These are phyloP conservation scores for Mycosarcoma mackinlayi DNA, from an alignment of 1,284 basidiomycete species.

Conservation along the genomic window DNA sequence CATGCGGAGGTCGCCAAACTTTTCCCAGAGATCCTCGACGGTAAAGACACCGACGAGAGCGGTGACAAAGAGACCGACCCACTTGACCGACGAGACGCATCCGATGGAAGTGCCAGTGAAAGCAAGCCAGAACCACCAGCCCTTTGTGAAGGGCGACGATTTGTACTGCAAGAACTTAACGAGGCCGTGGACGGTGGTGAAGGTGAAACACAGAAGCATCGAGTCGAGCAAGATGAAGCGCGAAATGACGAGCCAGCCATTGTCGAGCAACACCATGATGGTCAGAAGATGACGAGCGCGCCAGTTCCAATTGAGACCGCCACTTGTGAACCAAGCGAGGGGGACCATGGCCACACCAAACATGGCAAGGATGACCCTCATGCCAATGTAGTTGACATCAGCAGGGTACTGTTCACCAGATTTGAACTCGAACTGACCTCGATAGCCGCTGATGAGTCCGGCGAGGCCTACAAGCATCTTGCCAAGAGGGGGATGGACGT, in stretches of 20 bases:
- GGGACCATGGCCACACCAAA: slow-evolving; percentile 97
- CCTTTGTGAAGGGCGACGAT: slow-evolving; percentile 85
- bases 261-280: slow-evolving; percentile 88
- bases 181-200: slow-evolving; percentile 92
- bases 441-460: slow-evolving; percentile 88
- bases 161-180: slow-evolving; percentile 94
- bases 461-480: slow-evolving; percentile 98
- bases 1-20: slow-evolving; percentile 95
- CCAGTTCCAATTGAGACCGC: slow-evolving; percentile 91
- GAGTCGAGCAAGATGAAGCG: slow-evolving; percentile 97
- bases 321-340: slow-evolving; percentile 92
- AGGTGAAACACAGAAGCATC: slow-evolving; percentile 97
- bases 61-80: slow-evolving; percentile 94
- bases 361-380: slow-evolving; percentile 91
- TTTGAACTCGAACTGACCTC: slow-evolving; percentile 93
- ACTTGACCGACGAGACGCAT: slow-evolving; percentile 95
- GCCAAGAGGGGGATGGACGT: slow-evolving; percentile 88
- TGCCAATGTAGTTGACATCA: slow-evolving; percentile 88
- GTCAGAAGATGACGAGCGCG: slow-evolving; percentile 91
- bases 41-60: slow-evolving; percentile 95
- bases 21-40: slow-evolving; percentile 97
- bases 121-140: slow-evolving; percentile 96
- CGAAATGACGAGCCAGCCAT: slow-evolving; percentile 95
- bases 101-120: slow-evolving; percentile 93
- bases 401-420: slow-evolving; percentile 87